Conservation (phyloP, 129 eudicot genomes). For the Centella asiatica region DNA sequence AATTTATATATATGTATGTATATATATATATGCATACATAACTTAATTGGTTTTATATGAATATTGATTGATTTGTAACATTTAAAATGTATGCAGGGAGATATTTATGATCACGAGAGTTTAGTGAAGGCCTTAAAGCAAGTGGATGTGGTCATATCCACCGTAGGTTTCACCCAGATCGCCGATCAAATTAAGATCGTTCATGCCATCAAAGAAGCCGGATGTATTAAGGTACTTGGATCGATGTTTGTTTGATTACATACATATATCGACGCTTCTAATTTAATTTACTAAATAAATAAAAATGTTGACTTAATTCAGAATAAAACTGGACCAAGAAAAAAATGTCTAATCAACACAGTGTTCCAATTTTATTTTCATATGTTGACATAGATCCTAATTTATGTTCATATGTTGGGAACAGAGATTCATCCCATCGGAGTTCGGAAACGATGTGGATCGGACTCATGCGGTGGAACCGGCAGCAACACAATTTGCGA, state of each 20-base stretch:
- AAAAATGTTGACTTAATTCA: no score
- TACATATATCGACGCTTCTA: no score
- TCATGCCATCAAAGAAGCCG: constrained; percentile 72
- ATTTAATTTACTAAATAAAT: no score
- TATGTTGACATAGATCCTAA: background rate
- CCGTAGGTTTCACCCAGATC: constrained; percentile 36
- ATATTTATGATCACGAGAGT: constrained; percentile 54
- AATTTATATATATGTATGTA: no score
- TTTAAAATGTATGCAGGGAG: constrained; percentile 58
- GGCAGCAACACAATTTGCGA: constrained; percentile 36
- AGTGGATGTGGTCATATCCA: constrained; percentile 76
- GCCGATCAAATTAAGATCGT: constrained; percentile 57
- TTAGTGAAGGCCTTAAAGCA: constrained; percentile 72
- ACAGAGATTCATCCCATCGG: constrained; percentile 81
- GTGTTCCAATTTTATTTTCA: background rate
- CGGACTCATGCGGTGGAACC: constrained; percentile 50
- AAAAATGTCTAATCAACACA: no score
- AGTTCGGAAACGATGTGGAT: constrained; percentile 75
- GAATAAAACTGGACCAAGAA: no score
- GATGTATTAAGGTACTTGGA: constrained; percentile 71
- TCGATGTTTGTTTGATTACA: background rate
- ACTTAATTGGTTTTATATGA: no score
- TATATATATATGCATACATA: no score
- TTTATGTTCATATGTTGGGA: background rate
- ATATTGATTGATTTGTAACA: no score